phyloP scores from a whole-genome alignment of 2,329 filamentous ascomycete genomes.

The Fusarium sp. region DNA sequence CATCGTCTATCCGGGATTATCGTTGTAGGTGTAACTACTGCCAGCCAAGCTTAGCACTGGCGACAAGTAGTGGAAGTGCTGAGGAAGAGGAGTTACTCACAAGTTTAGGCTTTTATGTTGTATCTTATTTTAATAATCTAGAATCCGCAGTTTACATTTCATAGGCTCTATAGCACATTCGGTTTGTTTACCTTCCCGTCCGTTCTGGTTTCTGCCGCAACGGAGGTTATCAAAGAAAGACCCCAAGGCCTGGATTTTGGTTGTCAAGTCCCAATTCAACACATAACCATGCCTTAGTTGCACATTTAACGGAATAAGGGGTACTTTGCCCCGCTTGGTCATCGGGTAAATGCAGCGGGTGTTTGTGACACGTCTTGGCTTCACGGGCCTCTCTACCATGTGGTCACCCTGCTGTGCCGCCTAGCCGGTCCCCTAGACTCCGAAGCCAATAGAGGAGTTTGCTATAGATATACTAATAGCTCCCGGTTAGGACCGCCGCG shows the following conservation, averaged over 20 bases:
- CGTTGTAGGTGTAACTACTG: neutral
- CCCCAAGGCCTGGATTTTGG: too few relatives aligned
- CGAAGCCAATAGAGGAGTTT: neutral
- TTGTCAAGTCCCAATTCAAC: neutral
- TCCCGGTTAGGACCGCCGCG: neutral
- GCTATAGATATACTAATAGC: neutral
- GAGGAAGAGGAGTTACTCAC: too few relatives aligned
- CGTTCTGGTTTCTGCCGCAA: neutral
- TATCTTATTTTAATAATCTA: neutral
- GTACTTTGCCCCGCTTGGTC: neutral
- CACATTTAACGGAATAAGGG: neutral
- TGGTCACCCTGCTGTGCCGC: neutral
- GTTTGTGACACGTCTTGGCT: neutral
- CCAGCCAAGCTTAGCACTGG: neutral
- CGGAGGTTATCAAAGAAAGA: neutral
- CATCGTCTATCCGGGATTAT: neutral
- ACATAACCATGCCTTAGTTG: neutral
- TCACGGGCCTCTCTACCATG: neutral
- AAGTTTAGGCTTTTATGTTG: neutral
- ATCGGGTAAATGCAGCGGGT: neutral
- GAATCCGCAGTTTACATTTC: neutral
- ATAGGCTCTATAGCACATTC: neutral
- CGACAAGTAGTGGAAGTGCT: neutral
- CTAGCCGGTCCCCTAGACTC: too few relatives aligned
- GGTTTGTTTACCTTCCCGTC: too few relatives aligned